Evolutionary conservation across 495 filamentous ascomycete species (phyloP), one percentile per base, ranked within the genome.

Genomic region (Penicillium parvum): DNA sequence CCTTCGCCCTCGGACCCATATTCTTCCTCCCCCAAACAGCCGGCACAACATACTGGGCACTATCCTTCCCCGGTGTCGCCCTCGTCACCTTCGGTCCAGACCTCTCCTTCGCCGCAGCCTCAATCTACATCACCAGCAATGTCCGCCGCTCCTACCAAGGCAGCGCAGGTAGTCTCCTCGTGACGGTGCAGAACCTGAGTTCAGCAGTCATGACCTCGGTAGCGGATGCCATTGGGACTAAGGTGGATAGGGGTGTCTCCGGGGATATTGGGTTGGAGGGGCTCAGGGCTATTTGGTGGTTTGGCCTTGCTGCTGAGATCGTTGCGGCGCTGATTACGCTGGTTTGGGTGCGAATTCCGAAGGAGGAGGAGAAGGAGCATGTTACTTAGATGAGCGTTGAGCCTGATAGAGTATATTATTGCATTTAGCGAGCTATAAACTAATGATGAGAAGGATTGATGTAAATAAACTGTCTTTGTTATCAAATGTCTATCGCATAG

Each of bases 361-460:
- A 71, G 53, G 66, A 69, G 16, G 71, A 74, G 42, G 71, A 76
- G 49, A 73, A 74, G 47, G 71, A 74, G 36, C 73, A 76, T 51
- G 68, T 76, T 52, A 58, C 48, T 25, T 58, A n/a, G n/a, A n/a
- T n/a, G 36, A 52, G 17, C 2, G 7, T 14, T 16, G 12, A 6
- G 28, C 3, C 28, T 3, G 1, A 10, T 27, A 9, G 9, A 7
- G 25, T 7, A 27, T 27, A 9, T 27, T 11, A 27, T 27, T 27
- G 9, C 8, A 27, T 8, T 27, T 2, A 11, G n/a, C n/a, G 9
- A 27, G 25, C n/a, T 8, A 27, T 27, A 2, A 11, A 8, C 25
- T 7, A 27, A 9, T 27, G 3, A 8, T 27, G 25, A 27, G 25
- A 27, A 11, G 7, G 25, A 27, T n/a, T n/a, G n/a, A n/a, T n/a